These are phyloP conservation scores for Kondoa malvinella DNA, from an alignment of 768 basidiomycete genomes.

Conservation along the genomic window DNA sequence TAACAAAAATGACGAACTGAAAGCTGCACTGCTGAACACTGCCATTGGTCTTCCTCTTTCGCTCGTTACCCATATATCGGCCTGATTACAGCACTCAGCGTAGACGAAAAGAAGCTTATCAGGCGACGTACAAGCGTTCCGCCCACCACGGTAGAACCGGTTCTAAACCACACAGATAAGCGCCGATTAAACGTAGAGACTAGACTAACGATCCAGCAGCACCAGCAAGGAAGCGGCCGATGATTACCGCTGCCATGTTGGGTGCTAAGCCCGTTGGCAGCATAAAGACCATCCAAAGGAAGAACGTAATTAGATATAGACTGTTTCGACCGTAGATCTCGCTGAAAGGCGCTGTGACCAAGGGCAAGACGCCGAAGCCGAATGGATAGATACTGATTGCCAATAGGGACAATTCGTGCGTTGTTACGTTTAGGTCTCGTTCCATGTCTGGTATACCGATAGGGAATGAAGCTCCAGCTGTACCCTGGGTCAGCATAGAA, in stretches of 20 bases:
- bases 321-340: background rate
- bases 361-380: background rate
- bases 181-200: too few relatives aligned
- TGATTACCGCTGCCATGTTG: background rate
- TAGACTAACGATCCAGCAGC: background rate
- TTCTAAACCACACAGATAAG: too few relatives aligned
- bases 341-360: background rate
- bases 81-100: too few relatives aligned
- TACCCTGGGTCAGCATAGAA: background rate
- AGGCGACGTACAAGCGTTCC: too few relatives aligned
- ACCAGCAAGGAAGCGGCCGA: background rate
- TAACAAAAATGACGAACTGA: too few relatives aligned
- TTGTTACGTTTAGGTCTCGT: background rate
- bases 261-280: background rate
- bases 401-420: background rate
- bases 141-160: background rate
- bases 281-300: background rate
- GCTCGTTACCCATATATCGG: background rate
- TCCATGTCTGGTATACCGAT: background rate
- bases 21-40: background rate
- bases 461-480: background rate
- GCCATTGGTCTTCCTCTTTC: background rate
- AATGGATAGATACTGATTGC: background rate
- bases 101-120: too few relatives aligned
- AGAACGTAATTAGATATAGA: background rate